Base-by-base conservation (phyloP, 176 grass and related monocot species). In the Calamus simplicifolius region DNA sequence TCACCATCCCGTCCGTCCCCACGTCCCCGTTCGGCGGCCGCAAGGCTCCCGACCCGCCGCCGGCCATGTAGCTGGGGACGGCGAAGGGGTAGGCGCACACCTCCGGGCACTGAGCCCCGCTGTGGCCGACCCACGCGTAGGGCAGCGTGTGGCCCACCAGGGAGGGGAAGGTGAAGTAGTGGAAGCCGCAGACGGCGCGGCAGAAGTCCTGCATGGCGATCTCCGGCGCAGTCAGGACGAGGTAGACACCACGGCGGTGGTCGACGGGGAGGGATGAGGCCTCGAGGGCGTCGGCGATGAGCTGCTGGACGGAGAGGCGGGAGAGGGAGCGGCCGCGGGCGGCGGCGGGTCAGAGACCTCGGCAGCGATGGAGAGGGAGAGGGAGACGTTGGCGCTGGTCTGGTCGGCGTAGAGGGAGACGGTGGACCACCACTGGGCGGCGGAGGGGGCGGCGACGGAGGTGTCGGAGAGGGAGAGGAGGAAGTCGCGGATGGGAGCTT, bases 121-220 rank as follows among this genome's bases (percentile, higher is more conserved):
- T 62, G 59, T 62, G 59, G 59, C 59, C 59, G 18, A 62, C 59
- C 59, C 59, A 62, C 29, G 59, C 31, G 59, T 62, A 62, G 59
- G 59, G 59, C 30, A 62, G 59, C 7, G 31, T 62, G 31, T 62
- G 59, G 30, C 59, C 31, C 6, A 62, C 59, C 6, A 62, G 59
- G 18, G 59, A 62, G 7, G 59, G 31, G 31, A 62, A 62, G 31
- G 26, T 19, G 31, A 57, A 57, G 56, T 57, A 62, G 59, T 63
- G 60, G 60, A 63, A 63, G 31, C 35, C 60, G 19, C 60, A 63
- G 19, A 31, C 35, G 17, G 60, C 35, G 35, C n/a, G 60, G 31
- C 35, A 63, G 60, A 63, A 63, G 35, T 63, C 60, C 18, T 63
- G 60, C 4, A 63, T 18, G 35, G 60, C 31, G 17, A 63, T 18